Base-by-base conservation (phyloP, 345 rosid species). In the Melaleuca alternifolia region DNA sequence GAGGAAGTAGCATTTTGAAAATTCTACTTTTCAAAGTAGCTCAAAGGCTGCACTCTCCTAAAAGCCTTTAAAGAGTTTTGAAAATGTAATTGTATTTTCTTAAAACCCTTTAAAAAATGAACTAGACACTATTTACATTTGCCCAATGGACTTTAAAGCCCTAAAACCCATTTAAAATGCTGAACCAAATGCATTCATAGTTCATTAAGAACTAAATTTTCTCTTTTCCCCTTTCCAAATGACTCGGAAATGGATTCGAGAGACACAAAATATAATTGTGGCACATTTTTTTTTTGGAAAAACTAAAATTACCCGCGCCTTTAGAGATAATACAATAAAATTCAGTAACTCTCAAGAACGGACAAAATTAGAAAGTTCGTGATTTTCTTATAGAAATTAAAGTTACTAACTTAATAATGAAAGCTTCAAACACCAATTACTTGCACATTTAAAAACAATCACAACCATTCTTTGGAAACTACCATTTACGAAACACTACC, bases 311-410 rank as follows among this genome's bases (percentile, higher is more conserved):
- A 62, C 76, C 76, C 7, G 7, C 76, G n/a, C 16, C 65, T 59
- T n/a, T 1, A 59, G 9, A 59, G 33, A 59, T 5, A 59, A 26
- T 11, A 59, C n/a, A 62, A 62, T 28, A 62, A 30, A 61, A 62
- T 14, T 7, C 30, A 28, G 11, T 0, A 62, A 62, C 0, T 2
- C 41, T 62, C 2, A 0, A 20, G 3, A 56, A 56, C 8, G 6
- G 14, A 62, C 0, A 1, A 1, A 28, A 28, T 62, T 21, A 28
- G 21, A 62, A 28, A 62, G 0, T 62, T 62, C 41, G 10, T 62
- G 2, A 2, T 33, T 65, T 65, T 65, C 1, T 65, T 65, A 3
- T 7, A 16, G 5, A 9, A 54, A 54, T 54, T 10, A 3, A 23
- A 65, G 48, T 33, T 0, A 16, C 46, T 33, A 33, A 33, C 6